Base-by-base conservation (phyloP, 805 yeast species). In the Metschnikowia amazonensis region DNA sequence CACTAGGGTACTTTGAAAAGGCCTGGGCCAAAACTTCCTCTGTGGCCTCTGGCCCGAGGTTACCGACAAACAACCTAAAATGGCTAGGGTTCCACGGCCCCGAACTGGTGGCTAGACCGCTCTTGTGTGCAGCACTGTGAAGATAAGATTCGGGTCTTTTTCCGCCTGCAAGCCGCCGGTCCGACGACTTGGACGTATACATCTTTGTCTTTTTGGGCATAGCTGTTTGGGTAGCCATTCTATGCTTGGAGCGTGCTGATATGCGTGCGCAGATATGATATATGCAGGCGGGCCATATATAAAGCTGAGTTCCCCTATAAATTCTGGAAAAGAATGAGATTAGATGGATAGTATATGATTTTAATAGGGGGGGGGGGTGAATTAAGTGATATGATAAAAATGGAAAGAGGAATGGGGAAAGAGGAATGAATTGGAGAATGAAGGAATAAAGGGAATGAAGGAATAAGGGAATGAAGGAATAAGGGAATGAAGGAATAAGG, bases 21-120 rank as follows among this genome's bases (percentile, higher is more conserved):
- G 86, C 81, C 18, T 67, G 60, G n/a, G 63, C 55, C n/a, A 86
- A 65, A 37, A 77, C 53, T 16, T 72, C 77, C 47, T 82, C 86
- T 20, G 72, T 76, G 3, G 80, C 90, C 54, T 84, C 90, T 3
- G 73, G 69, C 0, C 88, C 86, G 27, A 86, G 62, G 54, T 86
- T 84, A 3, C 94, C 95, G 6, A 86, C 86, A 63, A 86, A 86
- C 17, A 86, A 65, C 25, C 88, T 66, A 63, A 82, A 86, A 52
- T 84, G 89, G 14, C 70, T 65, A 0, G 89, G 87, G 56, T 84
- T 77, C 89, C 89, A 84, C 35, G 78, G 84, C 4, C 74, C 77
- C 1, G 77, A 72, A 9, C 11, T 9, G 24, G 21, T 4, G 28
- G 18, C 13, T 31, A n/a, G 20, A 18, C 18, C 39, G 27, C 14